phyloP scores from a whole-genome alignment of 495 filamentous ascomycete genomes.

The Lasiosphaeria ovina region DNA sequence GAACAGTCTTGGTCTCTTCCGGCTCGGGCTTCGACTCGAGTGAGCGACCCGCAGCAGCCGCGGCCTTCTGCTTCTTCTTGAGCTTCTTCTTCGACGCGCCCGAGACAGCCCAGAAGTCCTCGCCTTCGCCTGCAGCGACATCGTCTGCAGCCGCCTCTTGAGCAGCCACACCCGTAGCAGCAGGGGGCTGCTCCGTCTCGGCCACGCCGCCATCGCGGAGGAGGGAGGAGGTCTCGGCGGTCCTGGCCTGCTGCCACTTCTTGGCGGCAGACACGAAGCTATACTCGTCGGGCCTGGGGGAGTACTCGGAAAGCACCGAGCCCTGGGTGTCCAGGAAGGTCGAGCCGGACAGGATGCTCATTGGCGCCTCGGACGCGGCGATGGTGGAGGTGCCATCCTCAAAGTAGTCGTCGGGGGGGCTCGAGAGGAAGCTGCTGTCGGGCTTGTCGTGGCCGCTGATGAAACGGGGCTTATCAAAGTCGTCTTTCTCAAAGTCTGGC shows the following conservation, averaged over 20 bases:
- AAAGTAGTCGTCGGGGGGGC: constrained; percentile 18
- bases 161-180: not conserved
- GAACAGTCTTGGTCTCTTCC: not conserved
- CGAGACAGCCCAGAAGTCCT: not conserved
- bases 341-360: constrained; percentile 28
- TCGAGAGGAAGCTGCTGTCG: constrained; percentile 23
- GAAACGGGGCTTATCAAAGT: not conserved
- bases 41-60: too few relatives aligned
- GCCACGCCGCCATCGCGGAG: not conserved
- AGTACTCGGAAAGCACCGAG: constrained; percentile 1
- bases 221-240: constrained; percentile 3
- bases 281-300: constrained; percentile 6
- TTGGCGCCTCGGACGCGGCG: constrained; percentile 31
- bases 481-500: not conserved
- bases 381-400: constrained; percentile 32
- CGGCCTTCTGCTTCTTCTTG: constrained; percentile 16
- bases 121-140: not conserved
- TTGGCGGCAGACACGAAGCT: constrained; percentile 15
- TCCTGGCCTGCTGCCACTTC: constrained; percentile 32
- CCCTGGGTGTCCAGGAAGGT: constrained; percentile 12
- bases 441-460: constrained; percentile 10
- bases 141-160: not conserved
- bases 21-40: not conserved
- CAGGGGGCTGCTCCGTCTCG: constrained; percentile 2
- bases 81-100: not conserved